phyloP scores from a whole-genome alignment of 257 asterid genomes.

The Cynanchum wilfordii region DNA sequence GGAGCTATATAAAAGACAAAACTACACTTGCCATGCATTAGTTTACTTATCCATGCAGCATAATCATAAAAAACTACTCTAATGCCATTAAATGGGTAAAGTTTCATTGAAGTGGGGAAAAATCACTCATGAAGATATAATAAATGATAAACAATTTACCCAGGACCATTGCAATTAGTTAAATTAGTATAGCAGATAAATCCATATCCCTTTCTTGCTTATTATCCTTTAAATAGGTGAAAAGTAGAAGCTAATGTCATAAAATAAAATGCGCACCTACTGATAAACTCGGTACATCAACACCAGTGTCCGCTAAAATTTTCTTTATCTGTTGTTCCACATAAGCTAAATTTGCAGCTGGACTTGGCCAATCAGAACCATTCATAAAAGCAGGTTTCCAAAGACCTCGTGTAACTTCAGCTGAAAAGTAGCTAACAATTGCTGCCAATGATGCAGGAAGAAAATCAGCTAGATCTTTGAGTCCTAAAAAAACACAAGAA shows the following conservation, averaged over 20 bases:
- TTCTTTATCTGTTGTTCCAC: slow-evolving; percentile 86
- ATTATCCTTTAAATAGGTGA: not conserved
- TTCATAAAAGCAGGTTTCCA: slow-evolving; percentile 98
- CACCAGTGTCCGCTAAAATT: slow-evolving; percentile 87
- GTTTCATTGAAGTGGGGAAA: no score
- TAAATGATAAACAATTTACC: not conserved
- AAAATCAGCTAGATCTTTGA: slow-evolving; percentile 96
- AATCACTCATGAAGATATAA: not conserved
- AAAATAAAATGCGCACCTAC: slow-evolving; percentile 40
- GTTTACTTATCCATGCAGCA: not conserved
- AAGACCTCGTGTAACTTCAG: slow-evolving; percentile 92
- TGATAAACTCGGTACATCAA: slow-evolving; percentile 71
- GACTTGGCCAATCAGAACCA: slow-evolving; percentile 99
- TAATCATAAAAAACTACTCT: not conserved
- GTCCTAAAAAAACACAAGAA: slow-evolving; percentile 49
- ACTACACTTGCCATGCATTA: not conserved
- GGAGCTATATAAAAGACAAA: not conserved
- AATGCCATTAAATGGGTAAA: not conserved
- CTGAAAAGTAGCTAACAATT: slow-evolving; percentile 80
- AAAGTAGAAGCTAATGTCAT: not conserved
- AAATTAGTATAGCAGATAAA: not conserved
- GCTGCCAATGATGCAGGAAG: slow-evolving; percentile 98
- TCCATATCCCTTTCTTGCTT: not conserved
- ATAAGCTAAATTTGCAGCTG: slow-evolving; percentile 73
- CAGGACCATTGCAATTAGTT: not conserved